phyloP scores from a whole-genome alignment of 2,329 filamentous ascomycete genomes.

The Cytospora piceae region DNA sequence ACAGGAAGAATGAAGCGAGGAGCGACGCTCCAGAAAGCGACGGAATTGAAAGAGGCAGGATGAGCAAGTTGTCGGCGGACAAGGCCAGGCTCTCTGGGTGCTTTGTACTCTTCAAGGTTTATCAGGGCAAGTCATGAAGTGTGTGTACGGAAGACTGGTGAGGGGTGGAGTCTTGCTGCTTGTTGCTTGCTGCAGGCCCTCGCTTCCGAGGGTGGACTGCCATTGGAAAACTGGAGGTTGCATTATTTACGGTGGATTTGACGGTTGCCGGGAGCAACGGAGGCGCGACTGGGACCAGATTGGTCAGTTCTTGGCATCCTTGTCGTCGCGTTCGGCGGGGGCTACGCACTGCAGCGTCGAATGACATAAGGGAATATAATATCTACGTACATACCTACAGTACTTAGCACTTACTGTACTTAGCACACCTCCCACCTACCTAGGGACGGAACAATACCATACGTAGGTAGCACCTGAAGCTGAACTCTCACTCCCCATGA shows the following conservation, averaged over 20 bases:
- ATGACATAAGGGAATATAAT: not conserved
- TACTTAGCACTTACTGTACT: too few species aligned
- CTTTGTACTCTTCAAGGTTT: not conserved
- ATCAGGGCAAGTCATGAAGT: not conserved
- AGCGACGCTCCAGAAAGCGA: slow-evolving; percentile 31
- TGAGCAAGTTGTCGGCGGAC: slow-evolving; percentile 24
- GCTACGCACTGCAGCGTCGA: not conserved
- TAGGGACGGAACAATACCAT: too few species aligned
- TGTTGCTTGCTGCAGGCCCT: slow-evolving; percentile 7
- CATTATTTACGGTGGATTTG: slow-evolving; percentile 23
- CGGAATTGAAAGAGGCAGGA: slow-evolving; percentile 31
- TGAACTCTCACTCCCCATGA: too few species aligned
- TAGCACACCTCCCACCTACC: too few species aligned
- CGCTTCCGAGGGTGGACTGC: not conserved
- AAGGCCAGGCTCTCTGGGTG: not conserved
- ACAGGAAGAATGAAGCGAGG: slow-evolving; percentile 30
- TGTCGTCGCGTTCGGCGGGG: not conserved
- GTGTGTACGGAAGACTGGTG: not conserved
- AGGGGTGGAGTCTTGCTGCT: slow-evolving; percentile 19
- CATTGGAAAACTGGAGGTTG: slow-evolving; percentile 20
- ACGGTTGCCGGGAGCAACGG: slow-evolving; percentile 21
- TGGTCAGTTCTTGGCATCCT: slow-evolving; percentile 1
- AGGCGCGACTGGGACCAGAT: not conserved
- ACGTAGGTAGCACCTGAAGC: too few species aligned
- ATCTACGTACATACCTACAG: too few species aligned